Base-by-base conservation (phyloP, 176 grass and related monocot species). In the Puccinellia tenuiflora region DNA sequence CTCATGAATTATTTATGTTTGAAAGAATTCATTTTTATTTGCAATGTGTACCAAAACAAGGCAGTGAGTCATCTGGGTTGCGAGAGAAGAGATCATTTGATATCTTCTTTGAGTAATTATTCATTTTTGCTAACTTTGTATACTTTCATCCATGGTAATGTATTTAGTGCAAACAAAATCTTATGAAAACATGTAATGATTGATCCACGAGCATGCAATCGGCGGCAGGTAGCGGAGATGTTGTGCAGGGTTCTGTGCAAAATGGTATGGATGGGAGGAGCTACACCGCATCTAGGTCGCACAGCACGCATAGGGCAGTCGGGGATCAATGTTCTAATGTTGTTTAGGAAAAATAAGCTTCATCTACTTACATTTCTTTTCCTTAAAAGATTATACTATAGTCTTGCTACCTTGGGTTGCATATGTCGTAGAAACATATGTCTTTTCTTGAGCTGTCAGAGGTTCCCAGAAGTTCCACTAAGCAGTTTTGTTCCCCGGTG, bases 311-410 rank as follows among this genome's bases (percentile, higher is more conserved):
- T 72, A 47, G 24, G 16, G 40, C 40, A 28, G 7, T 18, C 0
- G 68, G 9, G 0, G 40, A 71, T 71, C 24, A 47, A n/a, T n/a
- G n/a, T n/a, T n/a, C n/a, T n/a, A n/a, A n/a, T n/a, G n/a, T n/a
- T n/a, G n/a, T n/a, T n/a, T n/a, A n/a, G n/a, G n/a, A n/a, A n/a
- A 72, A 72, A 72, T 47, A 72, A 47, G 6, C 40, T 72, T 72
- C 6, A 9, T 72, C 24, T 72, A 72, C 40, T 71, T 21, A 70
- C 21, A 14, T 78, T 77, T 83, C 6, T 68, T 60, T 77, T 69
- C 48, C 14, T 31, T 38, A 5, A 46, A 37, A 76, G 43, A 3
- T 0, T 48, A 9, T 67, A 38, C 11, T 37, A 45, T 31, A 47
- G 66, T 10, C 2, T 46, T 30, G 30, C 11, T 56, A 9, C 34